Evolutionary conservation across 75 land plant species (phyloP).

Genomic region (Cryptomeria japonica): DNA sequence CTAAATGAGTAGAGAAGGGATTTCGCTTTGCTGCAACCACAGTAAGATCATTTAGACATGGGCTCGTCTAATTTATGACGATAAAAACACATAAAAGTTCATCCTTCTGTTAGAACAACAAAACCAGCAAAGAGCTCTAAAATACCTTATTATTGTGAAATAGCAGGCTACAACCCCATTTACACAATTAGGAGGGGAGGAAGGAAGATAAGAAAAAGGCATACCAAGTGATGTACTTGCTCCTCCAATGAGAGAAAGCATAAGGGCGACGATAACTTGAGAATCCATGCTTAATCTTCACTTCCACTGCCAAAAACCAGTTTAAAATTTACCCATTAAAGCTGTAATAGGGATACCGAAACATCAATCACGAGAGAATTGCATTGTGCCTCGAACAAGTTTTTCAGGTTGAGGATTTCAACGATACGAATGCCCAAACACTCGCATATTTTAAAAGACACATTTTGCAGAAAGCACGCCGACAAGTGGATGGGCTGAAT

Average conservation of each 20-base stretch:
- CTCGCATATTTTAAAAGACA: no score
- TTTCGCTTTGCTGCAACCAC: no score
- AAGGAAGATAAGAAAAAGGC: not conserved
- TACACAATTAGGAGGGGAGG: not conserved
- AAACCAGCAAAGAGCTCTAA: not conserved
- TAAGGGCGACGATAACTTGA: slow-evolving; percentile 65
- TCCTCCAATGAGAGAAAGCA: slow-evolving; percentile 78
- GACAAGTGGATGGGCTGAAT: no score
- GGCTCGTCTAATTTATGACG: no score
- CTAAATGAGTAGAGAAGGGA: no score
- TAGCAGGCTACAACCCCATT: not conserved
- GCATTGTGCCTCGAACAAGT: no score
- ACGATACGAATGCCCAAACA: no score
- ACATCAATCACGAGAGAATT: not conserved
- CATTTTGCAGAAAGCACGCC: no score
- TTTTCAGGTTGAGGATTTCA: not conserved
- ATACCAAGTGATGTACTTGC: slow-evolving; percentile 76
- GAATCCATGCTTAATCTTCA: slow-evolving; percentile 44
- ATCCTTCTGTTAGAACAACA: not conserved
- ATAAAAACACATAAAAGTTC: no score
- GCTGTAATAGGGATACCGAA: not conserved
- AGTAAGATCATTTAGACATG: no score
- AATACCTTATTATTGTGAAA: not conserved
- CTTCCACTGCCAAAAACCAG: not conserved
- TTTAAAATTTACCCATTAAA: no score